Evolutionary conservation across 2,329 filamentous ascomycete species (phyloP).

Genomic region (Hymenoscyphus linearis): DNA sequence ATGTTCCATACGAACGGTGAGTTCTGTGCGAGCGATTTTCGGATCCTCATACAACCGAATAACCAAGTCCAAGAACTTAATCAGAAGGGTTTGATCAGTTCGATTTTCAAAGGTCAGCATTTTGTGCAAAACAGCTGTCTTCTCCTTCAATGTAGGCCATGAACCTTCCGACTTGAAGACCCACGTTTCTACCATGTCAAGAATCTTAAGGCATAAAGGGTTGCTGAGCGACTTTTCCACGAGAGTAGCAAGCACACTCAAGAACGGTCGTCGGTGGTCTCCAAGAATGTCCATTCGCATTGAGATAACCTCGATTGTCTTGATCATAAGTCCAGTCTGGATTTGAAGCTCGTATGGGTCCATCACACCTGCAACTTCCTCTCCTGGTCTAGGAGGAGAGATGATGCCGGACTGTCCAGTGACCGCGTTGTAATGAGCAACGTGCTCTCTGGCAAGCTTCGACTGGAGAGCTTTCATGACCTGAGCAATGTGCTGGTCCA

Average conservation of each 20-base stretch:
- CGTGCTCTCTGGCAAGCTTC: conserved; percentile 90
- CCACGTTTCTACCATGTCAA: conserved; percentile 92
- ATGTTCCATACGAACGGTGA: conserved; percentile 96
- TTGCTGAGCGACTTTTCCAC: conserved; percentile 92
- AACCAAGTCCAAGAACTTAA: conserved; percentile 90
- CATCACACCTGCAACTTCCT: conserved; percentile 52
- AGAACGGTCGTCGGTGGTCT: conserved; percentile 85
- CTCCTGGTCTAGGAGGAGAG: conserved; percentile 35
- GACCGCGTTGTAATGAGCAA: conserved; percentile 64
- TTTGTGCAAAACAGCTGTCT: conserved; percentile 97
- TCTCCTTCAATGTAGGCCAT: conserved; percentile 96
- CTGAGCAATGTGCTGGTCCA: conserved; percentile 81
- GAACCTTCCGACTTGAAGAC: conserved; percentile 93
- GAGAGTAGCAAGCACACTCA: conserved; percentile 89
- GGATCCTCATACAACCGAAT: conserved; percentile 98
- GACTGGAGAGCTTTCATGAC: conserved; percentile 91
- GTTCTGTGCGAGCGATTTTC: conserved; percentile 88
- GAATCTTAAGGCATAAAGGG: conserved; percentile 82
- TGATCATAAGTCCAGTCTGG: conserved; percentile 88
- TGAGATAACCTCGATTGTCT: conserved; percentile 89
- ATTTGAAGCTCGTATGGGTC: conserved; percentile 76
- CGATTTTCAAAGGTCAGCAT: conserved; percentile 95
- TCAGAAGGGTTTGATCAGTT: conserved; percentile 75
- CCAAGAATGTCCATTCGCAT: conserved; percentile 88
- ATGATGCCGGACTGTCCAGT: conserved; percentile 43